Base-by-base conservation (phyloP, 306 rosid genomes). In the Erythrophleum fordii region DNA sequence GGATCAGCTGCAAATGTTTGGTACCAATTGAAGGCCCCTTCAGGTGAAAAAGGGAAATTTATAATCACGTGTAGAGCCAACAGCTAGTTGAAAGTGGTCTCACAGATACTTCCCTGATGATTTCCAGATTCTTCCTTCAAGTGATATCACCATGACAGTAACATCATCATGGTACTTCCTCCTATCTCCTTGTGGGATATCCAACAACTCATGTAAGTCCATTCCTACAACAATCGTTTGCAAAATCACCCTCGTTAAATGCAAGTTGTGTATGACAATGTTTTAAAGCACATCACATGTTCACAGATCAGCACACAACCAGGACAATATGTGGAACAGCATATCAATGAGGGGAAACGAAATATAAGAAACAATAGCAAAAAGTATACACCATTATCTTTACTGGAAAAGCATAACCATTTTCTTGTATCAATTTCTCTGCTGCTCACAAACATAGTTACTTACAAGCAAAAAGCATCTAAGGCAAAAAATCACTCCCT, bases 81-180 rank as follows among this genome's bases (percentile, higher is more conserved):
- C 62, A 39, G 73, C 81, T 79, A 73, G 61, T 44, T 51, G 70
- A 76, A 10, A 35, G 80, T 75, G 74, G 69, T 55, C 80, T 93
- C 91, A 93, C 55, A 82, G 93, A 85, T 93, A 93, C 90, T 89
- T 93, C 61, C 97, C 97, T 10, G 97, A 91, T 41, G 97, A 93
- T 88, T 96, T 96, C 99, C 99, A 96, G 73, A 96, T 96, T 87
- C 99, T 92, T 85, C 99, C 99, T 91, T 96, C 99, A 28, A 96
- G 99, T 31, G 99, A 96, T 83, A 96, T 82, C 81, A 96, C 88
- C 99, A 96, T 96, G 28, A 96, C 99, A 16, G 99, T 96, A 42
- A 96, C 99, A 69, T 96, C 99, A 59, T 96, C 99, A 56, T 96
- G 99, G 86, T 96, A 96, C 89, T 92, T 96, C 87, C 99, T 86